Conservation (phyloP, 176 grass and related monocot species). For the Aegilops speltoides region DNA sequence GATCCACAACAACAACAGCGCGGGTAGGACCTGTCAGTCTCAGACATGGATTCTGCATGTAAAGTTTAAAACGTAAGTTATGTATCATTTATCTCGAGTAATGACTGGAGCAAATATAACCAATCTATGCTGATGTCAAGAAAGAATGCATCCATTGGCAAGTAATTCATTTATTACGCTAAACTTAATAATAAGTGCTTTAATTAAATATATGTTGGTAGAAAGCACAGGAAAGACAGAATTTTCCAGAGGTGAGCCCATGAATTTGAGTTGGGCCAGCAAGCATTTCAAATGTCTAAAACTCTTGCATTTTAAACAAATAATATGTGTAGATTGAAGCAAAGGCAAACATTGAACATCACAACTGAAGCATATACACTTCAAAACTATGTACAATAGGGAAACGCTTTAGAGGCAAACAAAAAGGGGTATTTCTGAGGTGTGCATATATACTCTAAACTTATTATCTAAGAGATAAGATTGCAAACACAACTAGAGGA, state of each 20-base stretch:
- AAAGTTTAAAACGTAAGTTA: not conserved
- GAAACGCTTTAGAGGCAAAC: too few relatives aligned
- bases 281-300: not conserved
- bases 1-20: not conserved
- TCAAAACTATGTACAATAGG: too few relatives aligned
- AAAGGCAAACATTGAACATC: not conserved
- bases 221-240: not conserved
- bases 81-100: not conserved
- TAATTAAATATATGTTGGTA: not conserved
- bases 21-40: conserved; percentile 23
- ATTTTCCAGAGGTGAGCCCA: not conserved
- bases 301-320: not conserved
- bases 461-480: too few relatives aligned
- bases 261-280: not conserved
- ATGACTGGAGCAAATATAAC: not conserved
- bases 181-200: not conserved
- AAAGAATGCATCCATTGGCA: not conserved
- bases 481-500: too few relatives aligned
- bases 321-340: not conserved
- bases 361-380: too few relatives aligned
- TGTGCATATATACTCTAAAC: too few relatives aligned
- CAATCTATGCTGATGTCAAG: not conserved
- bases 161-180: not conserved
- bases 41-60: conserved; percentile 20
- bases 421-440: too few relatives aligned